Conservation (phyloP, 345 rosid species). For the Angophora floribunda region DNA sequence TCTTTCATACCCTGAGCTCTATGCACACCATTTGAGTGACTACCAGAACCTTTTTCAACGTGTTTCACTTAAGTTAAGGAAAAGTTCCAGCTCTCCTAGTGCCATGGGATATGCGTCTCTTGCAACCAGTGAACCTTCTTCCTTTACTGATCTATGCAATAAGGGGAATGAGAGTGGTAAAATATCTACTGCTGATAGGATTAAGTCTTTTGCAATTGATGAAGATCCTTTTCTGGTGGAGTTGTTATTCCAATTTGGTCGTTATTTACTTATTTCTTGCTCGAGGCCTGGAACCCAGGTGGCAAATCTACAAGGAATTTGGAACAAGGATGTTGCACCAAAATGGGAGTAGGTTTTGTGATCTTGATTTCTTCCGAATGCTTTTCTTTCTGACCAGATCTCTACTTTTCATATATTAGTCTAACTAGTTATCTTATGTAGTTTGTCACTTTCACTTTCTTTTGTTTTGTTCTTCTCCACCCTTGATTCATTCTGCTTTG, state of each 20-base stretch:
- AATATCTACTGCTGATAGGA: slow-evolving; percentile 64
- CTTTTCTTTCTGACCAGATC: neutral
- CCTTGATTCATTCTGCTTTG: neutral
- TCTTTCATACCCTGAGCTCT: slow-evolving; percentile 52
- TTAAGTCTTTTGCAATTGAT: slow-evolving; percentile 57
- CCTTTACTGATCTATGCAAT: neutral
- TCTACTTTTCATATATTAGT: neutral
- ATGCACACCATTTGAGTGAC: slow-evolving; percentile 53
- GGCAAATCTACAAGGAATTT: slow-evolving; percentile 89
- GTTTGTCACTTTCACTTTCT: neutral
- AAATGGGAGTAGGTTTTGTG: slow-evolving; percentile 76
- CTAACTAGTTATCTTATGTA: neutral
- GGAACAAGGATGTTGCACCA: slow-evolving; percentile 79
- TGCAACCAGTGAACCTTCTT: neutral
- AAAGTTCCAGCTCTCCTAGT: slow-evolving; percentile 20
- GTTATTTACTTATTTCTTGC: slow-evolving; percentile 85
- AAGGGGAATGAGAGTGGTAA: slow-evolving; percentile 5
- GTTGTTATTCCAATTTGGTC: slow-evolving; percentile 78
- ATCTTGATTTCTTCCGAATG: neutral
- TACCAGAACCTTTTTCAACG: slow-evolving; percentile 80
- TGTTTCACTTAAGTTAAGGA: slow-evolving; percentile 54
- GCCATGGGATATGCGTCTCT: neutral
- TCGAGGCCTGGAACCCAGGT: slow-evolving; percentile 93
- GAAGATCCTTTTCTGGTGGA: slow-evolving; percentile 86
- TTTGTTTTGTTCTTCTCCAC: neutral